Conservation (phyloP, 2,329 filamentous ascomycete genomes). For the Penicillium sp. region DNA sequence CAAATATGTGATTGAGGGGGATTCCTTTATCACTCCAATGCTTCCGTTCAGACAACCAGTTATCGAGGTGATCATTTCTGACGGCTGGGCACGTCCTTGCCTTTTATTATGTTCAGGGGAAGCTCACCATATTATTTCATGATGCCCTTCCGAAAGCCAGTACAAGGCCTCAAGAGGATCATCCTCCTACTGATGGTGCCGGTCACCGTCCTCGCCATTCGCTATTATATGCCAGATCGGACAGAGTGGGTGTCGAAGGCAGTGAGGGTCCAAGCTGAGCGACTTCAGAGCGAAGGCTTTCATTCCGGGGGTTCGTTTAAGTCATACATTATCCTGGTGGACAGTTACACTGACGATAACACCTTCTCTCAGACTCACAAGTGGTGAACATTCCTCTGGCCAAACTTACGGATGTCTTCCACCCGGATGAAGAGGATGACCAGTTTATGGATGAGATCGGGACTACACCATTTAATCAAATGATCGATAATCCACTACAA, state of each 20-base stretch:
- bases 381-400: background rate
- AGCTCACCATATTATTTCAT: background rate
- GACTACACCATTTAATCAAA: background rate
- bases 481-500: background rate
- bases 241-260: background rate
- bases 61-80: background rate
- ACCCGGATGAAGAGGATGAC: background rate
- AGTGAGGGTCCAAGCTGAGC: background rate
- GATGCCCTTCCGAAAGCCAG: background rate
- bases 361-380: background rate
- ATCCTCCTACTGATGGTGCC: background rate
- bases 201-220: background rate
- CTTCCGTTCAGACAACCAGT: background rate
- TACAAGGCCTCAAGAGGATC: background rate
- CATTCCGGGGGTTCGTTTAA: background rate
- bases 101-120: background rate
- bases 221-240: background rate
- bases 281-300: background rate
- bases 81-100: background rate
- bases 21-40: background rate
- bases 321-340: no score
- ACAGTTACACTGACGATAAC: no score
- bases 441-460: background rate
- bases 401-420: background rate
- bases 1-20: background rate